phyloP scores from a whole-genome alignment of 441 rosid genomes.

The Gossypium laxum region DNA sequence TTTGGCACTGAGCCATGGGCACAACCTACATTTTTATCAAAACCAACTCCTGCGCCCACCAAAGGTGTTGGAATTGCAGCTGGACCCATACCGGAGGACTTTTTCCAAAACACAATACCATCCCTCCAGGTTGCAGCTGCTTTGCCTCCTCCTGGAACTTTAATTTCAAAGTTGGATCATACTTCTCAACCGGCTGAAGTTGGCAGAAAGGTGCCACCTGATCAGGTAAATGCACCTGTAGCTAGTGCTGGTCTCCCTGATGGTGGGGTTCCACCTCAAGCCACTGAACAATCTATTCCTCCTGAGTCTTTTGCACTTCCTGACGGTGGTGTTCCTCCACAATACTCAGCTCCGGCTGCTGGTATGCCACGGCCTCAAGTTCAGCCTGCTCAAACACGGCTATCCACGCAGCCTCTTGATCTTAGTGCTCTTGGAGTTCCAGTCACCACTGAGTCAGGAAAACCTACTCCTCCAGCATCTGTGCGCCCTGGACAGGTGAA shows the following conservation, averaged over 20 bases:
- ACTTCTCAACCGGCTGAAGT: constrained; percentile 40
- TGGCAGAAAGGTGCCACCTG: constrained; percentile 30
- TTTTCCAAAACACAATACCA: constrained; percentile 80
- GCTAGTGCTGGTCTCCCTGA: constrained; percentile 62
- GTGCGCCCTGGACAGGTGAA: constrained; percentile 95
- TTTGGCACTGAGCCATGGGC: constrained; percentile 53
- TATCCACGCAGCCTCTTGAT: constrained; percentile 76
- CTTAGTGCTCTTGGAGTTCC: constrained; percentile 81
- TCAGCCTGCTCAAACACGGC: constrained; percentile 36
- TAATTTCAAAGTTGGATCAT: constrained; percentile 63
- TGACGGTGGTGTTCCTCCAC: constrained; percentile 82
- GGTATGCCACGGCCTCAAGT: constrained; percentile 31
- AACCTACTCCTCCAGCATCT: constrained; percentile 49
- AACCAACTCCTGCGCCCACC: constrained; percentile 39
- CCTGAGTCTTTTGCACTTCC: constrained; percentile 58
- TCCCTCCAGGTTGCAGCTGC: constrained; percentile 77
- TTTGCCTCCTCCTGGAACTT: constrained; percentile 82
- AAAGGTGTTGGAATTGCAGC: constrained; percentile 40
- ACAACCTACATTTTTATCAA: constrained; percentile 38
- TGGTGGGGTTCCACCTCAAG: constrained; percentile 68
- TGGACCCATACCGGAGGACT: constrained; percentile 85
- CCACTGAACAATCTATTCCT: constrained; percentile 39
- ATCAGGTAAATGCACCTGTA: constrained; percentile 29
- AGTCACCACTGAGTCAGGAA: constrained; percentile 51
- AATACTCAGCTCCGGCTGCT: constrained; percentile 36